phyloP scores from a whole-genome alignment of 371 early-diverging fungal species.

The Mucor sp. region DNA sequence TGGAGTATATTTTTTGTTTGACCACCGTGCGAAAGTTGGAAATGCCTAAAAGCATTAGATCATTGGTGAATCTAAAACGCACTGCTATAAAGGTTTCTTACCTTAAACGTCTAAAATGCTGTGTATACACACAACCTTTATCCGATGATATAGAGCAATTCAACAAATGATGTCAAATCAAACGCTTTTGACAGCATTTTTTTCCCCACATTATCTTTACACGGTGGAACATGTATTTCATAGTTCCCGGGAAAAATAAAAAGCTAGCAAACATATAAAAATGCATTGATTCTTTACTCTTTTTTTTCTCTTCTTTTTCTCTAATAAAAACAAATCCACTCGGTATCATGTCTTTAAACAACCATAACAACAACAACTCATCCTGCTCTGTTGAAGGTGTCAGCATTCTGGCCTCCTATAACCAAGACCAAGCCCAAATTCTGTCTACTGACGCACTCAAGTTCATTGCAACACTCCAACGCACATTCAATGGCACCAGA shows the following conservation, averaged over 20 bases:
- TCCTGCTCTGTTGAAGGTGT: slow-evolving; percentile 25
- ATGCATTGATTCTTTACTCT: not conserved
- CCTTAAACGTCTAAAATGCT: slow-evolving; percentile 1
- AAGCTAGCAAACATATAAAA: not conserved
- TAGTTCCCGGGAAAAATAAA: slow-evolving; percentile 3
- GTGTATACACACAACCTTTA: not conserved
- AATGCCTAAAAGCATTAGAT: not conserved
- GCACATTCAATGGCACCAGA: slow-evolving; percentile 85
- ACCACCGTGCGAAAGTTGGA: not conserved
- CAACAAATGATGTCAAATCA: not conserved
- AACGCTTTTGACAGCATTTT: not conserved
- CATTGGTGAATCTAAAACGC: not conserved
- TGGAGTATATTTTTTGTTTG: not conserved
- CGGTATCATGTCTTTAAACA: not conserved
- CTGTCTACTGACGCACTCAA: slow-evolving; percentile 78
- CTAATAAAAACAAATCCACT: not conserved
- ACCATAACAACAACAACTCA: not conserved
- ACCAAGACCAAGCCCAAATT: slow-evolving; percentile 57
- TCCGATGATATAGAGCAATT: not conserved
- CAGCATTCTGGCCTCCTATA: slow-evolving; percentile 28
- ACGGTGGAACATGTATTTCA: not conserved
- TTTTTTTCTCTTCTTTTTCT: not conserved
- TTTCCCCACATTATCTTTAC: slow-evolving; percentile 1
- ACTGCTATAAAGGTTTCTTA: not conserved
- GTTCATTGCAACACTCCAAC: slow-evolving; percentile 86